A percentile compares a stretch with the other conserved stretches of the same genome.
Conservation (phyloP, 202 grass and related monocot species). For the Dendrocalamus latiflorus region DNA sequence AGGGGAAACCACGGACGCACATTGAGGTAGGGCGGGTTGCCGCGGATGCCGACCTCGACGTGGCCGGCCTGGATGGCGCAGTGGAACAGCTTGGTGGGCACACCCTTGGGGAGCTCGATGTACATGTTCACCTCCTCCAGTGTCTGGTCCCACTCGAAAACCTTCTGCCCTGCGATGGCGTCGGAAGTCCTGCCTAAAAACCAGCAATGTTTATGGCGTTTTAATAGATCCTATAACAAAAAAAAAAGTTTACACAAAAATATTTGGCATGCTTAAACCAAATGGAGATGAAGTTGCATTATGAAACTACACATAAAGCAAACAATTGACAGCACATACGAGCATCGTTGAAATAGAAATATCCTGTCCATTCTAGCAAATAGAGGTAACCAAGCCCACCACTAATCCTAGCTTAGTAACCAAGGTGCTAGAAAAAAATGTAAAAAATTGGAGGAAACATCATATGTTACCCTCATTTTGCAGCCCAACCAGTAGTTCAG, state of each 20-base stretch:
- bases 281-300: constrained; percentile 7
- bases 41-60: constrained; percentile 80
- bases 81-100: constrained; percentile 76
- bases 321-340: not conserved
- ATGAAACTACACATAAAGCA: not conserved
- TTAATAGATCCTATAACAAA: too few relatives aligned
- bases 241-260: too few relatives aligned
- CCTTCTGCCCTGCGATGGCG: constrained; percentile 95
- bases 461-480: constrained; percentile 69
- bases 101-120: constrained; percentile 76
- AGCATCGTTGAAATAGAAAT: constrained; percentile 1
- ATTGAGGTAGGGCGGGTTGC: constrained; percentile 89
- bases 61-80: constrained; percentile 74
- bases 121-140: constrained; percentile 93
- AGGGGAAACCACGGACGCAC: constrained; percentile 32
- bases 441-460: not conserved
- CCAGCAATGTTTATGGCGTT: too few relatives aligned
- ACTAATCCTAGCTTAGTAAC: not conserved
- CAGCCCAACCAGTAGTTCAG: constrained; percentile 75
- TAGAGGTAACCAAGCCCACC: not conserved
- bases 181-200: too few relatives aligned
- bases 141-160: constrained; percentile 98
- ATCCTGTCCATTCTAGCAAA: not conserved
- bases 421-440: not conserved
- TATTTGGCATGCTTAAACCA: not conserved